Conservation (phyloP, 2,329 filamentous ascomycete species). For the Cercospora janseana region DNA sequence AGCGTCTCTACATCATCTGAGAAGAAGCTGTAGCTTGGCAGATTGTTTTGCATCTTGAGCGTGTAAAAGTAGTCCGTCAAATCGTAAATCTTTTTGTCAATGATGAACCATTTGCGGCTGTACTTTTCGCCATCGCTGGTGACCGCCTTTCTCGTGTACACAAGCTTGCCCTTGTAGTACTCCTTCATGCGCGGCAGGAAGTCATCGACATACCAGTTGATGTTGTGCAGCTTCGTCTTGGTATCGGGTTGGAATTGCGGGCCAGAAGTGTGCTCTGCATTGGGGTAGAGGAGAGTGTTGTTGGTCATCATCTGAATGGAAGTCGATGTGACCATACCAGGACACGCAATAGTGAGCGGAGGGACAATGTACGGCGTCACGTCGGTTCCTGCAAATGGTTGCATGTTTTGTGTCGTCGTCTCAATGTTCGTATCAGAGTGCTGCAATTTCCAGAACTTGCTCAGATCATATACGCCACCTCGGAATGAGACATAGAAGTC, state of each 20-base stretch:
- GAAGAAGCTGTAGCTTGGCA: conserved; percentile 66
- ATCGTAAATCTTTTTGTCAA: conserved; percentile 77
- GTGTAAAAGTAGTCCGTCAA: conserved; percentile 90
- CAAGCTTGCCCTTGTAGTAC: conserved; percentile 83
- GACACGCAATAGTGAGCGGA: conserved; percentile 72
- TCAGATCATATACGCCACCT: conserved; percentile 87
- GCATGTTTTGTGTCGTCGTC: conserved; percentile 66
- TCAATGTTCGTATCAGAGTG: conserved; percentile 70
- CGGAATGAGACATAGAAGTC: conserved; percentile 87
- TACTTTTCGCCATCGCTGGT: conserved; percentile 63
- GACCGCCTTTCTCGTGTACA: conserved; percentile 63
- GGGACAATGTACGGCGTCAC: conserved; percentile 83
- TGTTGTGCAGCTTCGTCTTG: conserved; percentile 56
- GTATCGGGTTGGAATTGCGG: conserved; percentile 54
- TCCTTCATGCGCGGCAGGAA: conserved; percentile 80
- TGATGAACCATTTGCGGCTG: conserved; percentile 74
- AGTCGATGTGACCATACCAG: conserved; percentile 60
- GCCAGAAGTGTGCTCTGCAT: conserved; percentile 67
- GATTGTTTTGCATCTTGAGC: conserved; percentile 54
- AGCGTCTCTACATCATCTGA: conserved; percentile 65
- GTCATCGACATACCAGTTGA: conserved; percentile 71
- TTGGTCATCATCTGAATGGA: conserved; percentile 65
- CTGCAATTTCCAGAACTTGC: conserved; percentile 78
- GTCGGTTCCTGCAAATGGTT: conserved; percentile 71
- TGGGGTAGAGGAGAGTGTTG: conserved; percentile 53